These are phyloP conservation scores for Tillandsia fasciculata DNA, from an alignment of 176 grass and related monocot genomes.

Conservation along the genomic window DNA sequence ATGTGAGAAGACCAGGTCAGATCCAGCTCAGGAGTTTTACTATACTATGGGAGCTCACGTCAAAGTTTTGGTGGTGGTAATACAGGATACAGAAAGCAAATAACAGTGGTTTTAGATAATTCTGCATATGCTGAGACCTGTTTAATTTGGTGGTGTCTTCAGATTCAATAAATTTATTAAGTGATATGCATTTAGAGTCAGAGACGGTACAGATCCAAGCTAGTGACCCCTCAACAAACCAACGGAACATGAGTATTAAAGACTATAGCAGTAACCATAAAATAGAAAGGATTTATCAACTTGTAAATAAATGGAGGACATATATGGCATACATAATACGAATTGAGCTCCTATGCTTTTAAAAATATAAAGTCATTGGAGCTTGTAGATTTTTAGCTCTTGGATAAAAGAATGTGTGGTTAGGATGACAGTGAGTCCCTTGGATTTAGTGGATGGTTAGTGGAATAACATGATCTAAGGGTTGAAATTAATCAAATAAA, in stretches of 20 bases:
- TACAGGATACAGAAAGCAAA: neutral
- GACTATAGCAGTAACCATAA: neutral
- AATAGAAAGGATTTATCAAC: neutral
- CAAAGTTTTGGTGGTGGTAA: neutral
- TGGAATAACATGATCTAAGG: no score
- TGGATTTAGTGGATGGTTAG: no score
- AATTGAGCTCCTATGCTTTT: no score
- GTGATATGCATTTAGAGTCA: neutral
- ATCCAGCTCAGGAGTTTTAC: neutral
- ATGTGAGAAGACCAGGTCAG: constrained; percentile 4
- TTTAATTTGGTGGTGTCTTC: neutral
- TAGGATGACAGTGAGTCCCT: no score
- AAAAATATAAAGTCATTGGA: no score
- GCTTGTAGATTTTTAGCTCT: no score
- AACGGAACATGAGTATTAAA: neutral
- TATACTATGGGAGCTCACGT: neutral
- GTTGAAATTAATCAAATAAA: no score
- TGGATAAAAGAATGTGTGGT: no score
- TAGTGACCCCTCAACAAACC: neutral
- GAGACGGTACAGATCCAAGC: neutral
- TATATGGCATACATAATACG: no score
- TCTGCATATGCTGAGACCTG: neutral
- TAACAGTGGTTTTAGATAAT: neutral
- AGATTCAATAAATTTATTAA: neutral
- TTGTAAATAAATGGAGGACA: no score